Conservation (phyloP, 2,329 filamentous ascomycete species). For the Catunica adiposa region DNA sequence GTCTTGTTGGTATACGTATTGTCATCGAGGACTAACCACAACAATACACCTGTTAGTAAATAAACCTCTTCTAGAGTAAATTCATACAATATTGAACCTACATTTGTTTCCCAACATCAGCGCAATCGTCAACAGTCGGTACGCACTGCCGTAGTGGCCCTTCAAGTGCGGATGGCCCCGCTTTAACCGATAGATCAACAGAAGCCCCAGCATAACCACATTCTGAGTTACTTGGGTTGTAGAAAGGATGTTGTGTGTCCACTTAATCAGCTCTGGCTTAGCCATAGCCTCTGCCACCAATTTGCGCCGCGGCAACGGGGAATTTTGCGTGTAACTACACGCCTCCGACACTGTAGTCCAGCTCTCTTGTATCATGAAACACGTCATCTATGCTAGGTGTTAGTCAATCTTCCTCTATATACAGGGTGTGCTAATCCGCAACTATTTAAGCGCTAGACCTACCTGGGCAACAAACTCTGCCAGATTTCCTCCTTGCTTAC, state of each 20-base stretch:
- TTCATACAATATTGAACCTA: slow-evolving; percentile 32
- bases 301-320: slow-evolving; percentile 25
- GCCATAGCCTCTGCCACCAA: slow-evolving; percentile 60
- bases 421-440: too few relatives aligned
- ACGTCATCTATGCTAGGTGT: slow-evolving; percentile 54
- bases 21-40: slow-evolving; percentile 64
- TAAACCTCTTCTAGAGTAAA: too few relatives aligned
- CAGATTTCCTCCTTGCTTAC: slow-evolving; percentile 55
- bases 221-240: slow-evolving; percentile 96
- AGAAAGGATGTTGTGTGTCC: slow-evolving; percentile 77
- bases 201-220: slow-evolving; percentile 71
- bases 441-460: too few relatives aligned
- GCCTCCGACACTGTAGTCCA: slow-evolving; percentile 62
- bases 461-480: slow-evolving; percentile 75
- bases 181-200: slow-evolving; percentile 90
- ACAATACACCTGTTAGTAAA: not conserved
- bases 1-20: slow-evolving; percentile 99
- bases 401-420: too few relatives aligned
- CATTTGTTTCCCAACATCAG: slow-evolving; percentile 98
- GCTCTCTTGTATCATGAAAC: slow-evolving; percentile 94
- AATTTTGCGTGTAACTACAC: slow-evolving; percentile 34
- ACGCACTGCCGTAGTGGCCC: slow-evolving; percentile 86
- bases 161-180: slow-evolving; percentile 76
- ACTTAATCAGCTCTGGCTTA: slow-evolving; percentile 36
- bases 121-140: slow-evolving; percentile 78